These are phyloP conservation scores for Hyaloscypha variabilis DNA, from an alignment of 495 filamentous ascomycete genomes.

Conservation along the genomic window DNA sequence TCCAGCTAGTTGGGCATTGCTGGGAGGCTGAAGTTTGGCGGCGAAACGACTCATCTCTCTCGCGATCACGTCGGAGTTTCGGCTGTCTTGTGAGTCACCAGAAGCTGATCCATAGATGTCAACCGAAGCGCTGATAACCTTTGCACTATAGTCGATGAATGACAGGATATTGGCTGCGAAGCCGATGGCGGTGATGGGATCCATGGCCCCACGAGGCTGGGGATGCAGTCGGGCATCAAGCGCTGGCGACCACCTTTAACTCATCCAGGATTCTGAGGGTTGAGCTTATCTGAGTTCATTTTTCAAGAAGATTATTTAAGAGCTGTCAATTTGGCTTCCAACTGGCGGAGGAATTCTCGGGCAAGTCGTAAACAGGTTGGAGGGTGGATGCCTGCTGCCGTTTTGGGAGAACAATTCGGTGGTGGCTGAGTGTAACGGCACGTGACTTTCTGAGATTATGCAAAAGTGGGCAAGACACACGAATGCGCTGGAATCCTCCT, in stretches of 20 bases:
- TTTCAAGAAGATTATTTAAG: no score
- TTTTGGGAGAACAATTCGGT: no score
- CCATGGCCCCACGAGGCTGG: slow-evolving; percentile 32
- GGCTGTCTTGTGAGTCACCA: slow-evolving; percentile 32
- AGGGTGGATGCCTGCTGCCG: no score
- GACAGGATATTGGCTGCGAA: slow-evolving; percentile 39
- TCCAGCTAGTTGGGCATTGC: slow-evolving; percentile 1
- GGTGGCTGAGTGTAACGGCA: no score
- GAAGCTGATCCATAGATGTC: slow-evolving; percentile 33
- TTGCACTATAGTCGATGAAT: slow-evolving; percentile 41
- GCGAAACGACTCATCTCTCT: slow-evolving; percentile 14
- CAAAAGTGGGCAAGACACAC: no score
- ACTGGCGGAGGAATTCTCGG: no score
- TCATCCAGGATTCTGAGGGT: no score
- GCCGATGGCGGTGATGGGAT: slow-evolving; percentile 42
- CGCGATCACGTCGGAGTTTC: slow-evolving; percentile 17
- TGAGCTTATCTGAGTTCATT: no score
- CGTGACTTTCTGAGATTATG: no score
- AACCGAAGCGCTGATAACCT: slow-evolving; percentile 32
- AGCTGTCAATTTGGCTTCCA: no score
- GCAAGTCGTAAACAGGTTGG: no score
- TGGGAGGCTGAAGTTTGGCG: slow-evolving; percentile 6
- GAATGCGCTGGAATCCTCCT: no score
- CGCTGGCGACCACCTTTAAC: neutral
- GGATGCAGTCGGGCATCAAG: neutral